Conservation (phyloP, 345 rosid species). For the Citrus australasica region DNA sequence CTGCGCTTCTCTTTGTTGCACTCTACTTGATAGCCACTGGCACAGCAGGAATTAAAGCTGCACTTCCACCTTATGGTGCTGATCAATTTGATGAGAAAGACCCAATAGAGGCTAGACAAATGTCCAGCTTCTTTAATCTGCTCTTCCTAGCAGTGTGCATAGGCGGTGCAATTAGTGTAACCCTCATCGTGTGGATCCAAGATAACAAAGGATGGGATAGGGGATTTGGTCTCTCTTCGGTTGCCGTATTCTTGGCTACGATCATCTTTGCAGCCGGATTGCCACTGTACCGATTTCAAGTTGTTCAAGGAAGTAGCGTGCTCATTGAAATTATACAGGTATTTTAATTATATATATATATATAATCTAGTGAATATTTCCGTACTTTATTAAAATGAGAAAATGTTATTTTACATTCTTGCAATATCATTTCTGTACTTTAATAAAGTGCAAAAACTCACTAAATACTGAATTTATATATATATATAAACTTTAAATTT, state of each 20-base stretch:
- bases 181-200: conserved; percentile 52
- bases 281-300: conserved; percentile 43
- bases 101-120: conserved; percentile 35
- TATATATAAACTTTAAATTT: background rate
- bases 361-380: too few relatives aligned
- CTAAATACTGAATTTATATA: too few relatives aligned
- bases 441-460: too few relatives aligned
- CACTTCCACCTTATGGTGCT: conserved; percentile 53
- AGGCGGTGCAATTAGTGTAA: conserved; percentile 44
- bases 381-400: too few relatives aligned
- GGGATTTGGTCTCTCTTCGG: conserved; percentile 37
- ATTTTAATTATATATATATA: too few relatives aligned
- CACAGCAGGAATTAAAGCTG: conserved; percentile 46
- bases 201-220: conserved; percentile 58
- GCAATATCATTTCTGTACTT: too few relatives aligned
- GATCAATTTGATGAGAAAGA: conserved; percentile 60
- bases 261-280: conserved; percentile 31
- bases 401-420: too few relatives aligned
- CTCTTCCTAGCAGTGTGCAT: conserved; percentile 32
- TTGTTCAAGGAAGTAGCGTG: conserved; percentile 34
- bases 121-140: conserved; percentile 59
- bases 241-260: conserved; percentile 33
- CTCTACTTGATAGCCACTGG: conserved; percentile 55
- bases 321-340: conserved; percentile 49
- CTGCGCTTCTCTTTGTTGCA: conserved; percentile 35